Conservation (phyloP, 2,329 filamentous ascomycete genomes). For the Ophiostoma sp. region DNA sequence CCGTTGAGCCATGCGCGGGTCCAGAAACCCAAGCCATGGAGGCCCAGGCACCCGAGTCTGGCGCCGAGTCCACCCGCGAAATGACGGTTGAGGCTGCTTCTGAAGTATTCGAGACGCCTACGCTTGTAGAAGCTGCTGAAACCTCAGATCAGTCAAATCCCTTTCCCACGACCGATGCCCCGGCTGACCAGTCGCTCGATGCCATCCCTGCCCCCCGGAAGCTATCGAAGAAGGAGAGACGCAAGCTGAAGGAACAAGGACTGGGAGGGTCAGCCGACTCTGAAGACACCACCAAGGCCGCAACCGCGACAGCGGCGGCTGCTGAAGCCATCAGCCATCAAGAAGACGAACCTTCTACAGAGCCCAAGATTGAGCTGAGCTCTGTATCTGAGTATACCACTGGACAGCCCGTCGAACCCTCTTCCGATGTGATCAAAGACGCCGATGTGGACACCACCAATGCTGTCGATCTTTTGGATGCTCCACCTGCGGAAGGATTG, state of each 20-base stretch:
- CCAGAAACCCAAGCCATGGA: too few relatives aligned
- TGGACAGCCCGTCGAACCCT: not conserved
- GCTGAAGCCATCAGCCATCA: not conserved
- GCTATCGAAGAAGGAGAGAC: conserved; percentile 4
- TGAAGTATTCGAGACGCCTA: not conserved
- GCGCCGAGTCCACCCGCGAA: not conserved
- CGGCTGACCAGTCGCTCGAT: not conserved
- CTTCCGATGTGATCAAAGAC: not conserved
- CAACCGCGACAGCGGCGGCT: not conserved
- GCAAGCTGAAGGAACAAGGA: not conserved
- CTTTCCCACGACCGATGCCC: not conserved
- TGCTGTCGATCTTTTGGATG: not conserved
- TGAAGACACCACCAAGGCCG: not conserved
- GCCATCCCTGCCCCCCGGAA: not conserved
- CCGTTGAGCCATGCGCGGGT: too few relatives aligned
- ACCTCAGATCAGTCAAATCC: not conserved
- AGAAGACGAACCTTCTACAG: not conserved
- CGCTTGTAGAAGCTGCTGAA: not conserved
- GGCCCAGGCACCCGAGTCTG: not conserved
- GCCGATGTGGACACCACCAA: not conserved
- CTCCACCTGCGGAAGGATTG: not conserved
- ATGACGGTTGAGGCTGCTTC: not conserved
- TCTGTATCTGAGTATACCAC: not conserved
- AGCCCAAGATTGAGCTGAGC: not conserved
- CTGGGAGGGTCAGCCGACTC: not conserved